Evolutionary conservation across 2,329 filamentous ascomycete species (phyloP).

Genomic region (Aspergillus pseudonomiae): DNA sequence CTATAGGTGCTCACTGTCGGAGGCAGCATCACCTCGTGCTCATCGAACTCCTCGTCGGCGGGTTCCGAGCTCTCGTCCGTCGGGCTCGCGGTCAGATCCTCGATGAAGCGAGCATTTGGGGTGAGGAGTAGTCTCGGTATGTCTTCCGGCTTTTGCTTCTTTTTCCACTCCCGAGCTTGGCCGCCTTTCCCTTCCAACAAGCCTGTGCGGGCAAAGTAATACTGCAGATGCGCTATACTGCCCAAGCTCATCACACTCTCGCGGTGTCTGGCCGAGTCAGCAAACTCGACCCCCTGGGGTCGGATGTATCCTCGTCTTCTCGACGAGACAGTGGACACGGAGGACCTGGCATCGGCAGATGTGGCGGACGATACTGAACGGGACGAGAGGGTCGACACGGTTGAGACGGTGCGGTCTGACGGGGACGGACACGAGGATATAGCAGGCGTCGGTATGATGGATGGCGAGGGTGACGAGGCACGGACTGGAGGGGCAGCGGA

Average conservation of each 20-base stretch:
- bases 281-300: constrained; percentile 84
- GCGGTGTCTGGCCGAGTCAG: constrained; percentile 82
- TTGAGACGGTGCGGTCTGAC: constrained; percentile 47
- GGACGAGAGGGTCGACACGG: constrained; percentile 50
- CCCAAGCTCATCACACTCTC: constrained; percentile 96
- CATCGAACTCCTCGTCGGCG: constrained; percentile 57
- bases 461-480: constrained; percentile 44
- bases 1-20: constrained; percentile 97
- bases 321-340: constrained; percentile 42
- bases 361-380: constrained; percentile 49
- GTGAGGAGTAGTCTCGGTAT: constrained; percentile 45
- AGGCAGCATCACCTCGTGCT: constrained; percentile 81
- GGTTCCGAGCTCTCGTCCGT: constrained; percentile 44
- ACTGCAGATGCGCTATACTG: constrained; percentile 95
- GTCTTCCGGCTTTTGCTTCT: constrained; percentile 46
- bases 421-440: constrained; percentile 49
- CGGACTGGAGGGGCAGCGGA: constrained; percentile 30
- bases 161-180: constrained; percentile 73
- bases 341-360: constrained; percentile 46
- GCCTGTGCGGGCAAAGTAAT: constrained; percentile 96
- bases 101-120: constrained; percentile 41
- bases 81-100: constrained; percentile 56
- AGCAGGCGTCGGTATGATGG: constrained; percentile 45
- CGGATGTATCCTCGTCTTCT: constrained; percentile 81
- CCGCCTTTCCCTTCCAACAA: constrained; percentile 91